Evolutionary conservation across 768 basidiomycete species (phyloP).

Genomic region (Coprinopsis strossmayeri): DNA sequence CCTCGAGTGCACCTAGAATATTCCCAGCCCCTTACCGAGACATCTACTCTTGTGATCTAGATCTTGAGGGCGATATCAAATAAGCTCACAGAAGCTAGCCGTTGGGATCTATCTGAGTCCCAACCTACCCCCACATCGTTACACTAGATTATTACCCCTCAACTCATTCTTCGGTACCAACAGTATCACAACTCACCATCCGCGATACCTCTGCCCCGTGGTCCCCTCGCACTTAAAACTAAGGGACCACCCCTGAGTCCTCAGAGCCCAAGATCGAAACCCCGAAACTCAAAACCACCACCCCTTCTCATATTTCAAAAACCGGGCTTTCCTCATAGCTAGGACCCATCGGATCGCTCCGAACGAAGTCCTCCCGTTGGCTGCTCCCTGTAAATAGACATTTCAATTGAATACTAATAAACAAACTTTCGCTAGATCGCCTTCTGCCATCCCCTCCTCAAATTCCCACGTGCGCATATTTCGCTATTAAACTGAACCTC

Average conservation of each 20-base stretch:
- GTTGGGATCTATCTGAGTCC: slow-evolving; percentile 11
- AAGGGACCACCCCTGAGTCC: no score
- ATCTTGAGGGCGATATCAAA: neutral
- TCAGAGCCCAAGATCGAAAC: neutral
- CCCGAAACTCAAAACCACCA: neutral
- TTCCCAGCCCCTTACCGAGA: no score
- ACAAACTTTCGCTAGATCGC: slow-evolving; percentile 7
- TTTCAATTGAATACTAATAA: no score
- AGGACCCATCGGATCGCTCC: neutral
- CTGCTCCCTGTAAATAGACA: neutral
- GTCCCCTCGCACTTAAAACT: neutral
- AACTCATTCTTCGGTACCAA: neutral
- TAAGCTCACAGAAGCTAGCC: slow-evolving; percentile 6
- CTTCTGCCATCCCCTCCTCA: neutral
- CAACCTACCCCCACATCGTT: slow-evolving; percentile 3
- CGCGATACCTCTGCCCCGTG: neutral
- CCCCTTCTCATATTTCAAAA: neutral
- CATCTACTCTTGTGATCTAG: neutral
- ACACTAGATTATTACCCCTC: neutral
- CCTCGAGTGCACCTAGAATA: no score
- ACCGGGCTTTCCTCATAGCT: neutral
- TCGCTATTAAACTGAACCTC: neutral
- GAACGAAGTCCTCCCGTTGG: neutral
- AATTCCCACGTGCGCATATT: neutral
- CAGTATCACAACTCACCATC: neutral